phyloP scores from a whole-genome alignment of 192 early-diverging fungal species.

The Backusella psychrophila region DNA sequence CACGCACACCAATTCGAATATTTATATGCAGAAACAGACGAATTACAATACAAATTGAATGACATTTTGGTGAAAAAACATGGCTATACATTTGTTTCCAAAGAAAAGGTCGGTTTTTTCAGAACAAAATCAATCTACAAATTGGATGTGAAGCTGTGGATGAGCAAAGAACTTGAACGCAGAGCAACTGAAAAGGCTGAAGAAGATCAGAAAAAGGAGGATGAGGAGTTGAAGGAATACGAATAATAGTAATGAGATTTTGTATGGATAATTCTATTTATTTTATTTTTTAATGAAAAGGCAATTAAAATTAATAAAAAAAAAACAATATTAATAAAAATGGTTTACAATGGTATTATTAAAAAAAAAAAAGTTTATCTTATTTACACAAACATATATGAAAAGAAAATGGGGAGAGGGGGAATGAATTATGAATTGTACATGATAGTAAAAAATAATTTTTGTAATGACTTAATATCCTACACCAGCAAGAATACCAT shows the following conservation, averaged over 20 bases:
- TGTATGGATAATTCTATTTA: neutral
- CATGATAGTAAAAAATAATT: neutral
- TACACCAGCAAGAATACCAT: slow-evolving; percentile 51
- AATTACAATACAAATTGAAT: slow-evolving; percentile 21
- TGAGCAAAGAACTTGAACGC: slow-evolving; percentile 15
- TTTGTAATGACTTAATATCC: slow-evolving; percentile 21
- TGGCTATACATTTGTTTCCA: slow-evolving; percentile 23
- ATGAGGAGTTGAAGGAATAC: slow-evolving; percentile 29
- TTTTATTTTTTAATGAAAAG: neutral
- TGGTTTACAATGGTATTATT: neutral
- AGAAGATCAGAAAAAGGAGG: slow-evolving; percentile 17
- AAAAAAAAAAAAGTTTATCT: neutral
- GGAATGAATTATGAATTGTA: slow-evolving; percentile 14
- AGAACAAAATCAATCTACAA: slow-evolving; percentile 20
- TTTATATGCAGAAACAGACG: slow-evolving; percentile 37
- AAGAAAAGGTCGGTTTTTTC: slow-evolving; percentile 22
- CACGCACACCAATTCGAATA: slow-evolving; percentile 32
- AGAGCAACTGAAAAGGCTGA: slow-evolving; percentile 4
- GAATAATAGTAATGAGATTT: neutral
- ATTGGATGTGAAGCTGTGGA: slow-evolving; percentile 38
- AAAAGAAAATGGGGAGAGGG: neutral
- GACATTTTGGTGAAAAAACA: slow-evolving; percentile 27
- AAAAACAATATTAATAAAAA: neutral
- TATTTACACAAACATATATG: slow-evolving; percentile 5
- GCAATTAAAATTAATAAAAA: neutral